Evolutionary conservation across 2,329 filamentous ascomycete genomes (phyloP).

Genomic region (Beauveria rudraprayagi): DNA sequence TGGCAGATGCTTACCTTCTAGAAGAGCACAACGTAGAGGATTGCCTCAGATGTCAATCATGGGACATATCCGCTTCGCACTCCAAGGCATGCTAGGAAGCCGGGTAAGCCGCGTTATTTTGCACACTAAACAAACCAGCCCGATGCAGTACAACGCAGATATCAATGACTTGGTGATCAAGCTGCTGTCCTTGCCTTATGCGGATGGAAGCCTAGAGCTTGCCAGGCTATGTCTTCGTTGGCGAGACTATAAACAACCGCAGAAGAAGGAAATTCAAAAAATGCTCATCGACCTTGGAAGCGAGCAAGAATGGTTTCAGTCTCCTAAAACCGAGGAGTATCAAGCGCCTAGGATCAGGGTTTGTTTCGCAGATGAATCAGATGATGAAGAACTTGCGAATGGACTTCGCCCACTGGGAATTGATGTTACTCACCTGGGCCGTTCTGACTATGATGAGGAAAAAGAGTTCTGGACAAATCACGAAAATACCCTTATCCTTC

Average conservation of each 20-base stretch:
- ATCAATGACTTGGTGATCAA: background rate
- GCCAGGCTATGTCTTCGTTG: background rate
- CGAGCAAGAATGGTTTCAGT: background rate
- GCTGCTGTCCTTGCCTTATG: background rate
- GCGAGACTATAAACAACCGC: background rate
- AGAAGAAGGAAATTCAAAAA: background rate
- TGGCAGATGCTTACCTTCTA: background rate
- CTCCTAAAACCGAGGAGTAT: background rate
- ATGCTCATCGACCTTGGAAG: background rate
- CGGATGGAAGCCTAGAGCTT: background rate
- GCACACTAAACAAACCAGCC: too few relatives aligned
- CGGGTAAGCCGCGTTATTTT: too few relatives aligned
- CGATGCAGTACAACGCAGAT: background rate
- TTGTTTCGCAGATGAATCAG: background rate
- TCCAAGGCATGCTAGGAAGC: background rate
- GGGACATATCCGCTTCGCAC: background rate
- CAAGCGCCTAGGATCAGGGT: too few relatives aligned
- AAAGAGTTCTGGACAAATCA: background rate
- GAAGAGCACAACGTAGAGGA: background rate
- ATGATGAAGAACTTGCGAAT: background rate
- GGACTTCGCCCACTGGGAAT: background rate
- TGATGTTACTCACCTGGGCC: background rate
- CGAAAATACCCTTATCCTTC: background rate
- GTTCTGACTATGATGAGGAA: background rate
- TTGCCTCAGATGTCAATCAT: accelerated